These are phyloP conservation scores for Cicer yamashitae DNA, from an alignment of 306 rosid genomes.

Conservation along the genomic window DNA sequence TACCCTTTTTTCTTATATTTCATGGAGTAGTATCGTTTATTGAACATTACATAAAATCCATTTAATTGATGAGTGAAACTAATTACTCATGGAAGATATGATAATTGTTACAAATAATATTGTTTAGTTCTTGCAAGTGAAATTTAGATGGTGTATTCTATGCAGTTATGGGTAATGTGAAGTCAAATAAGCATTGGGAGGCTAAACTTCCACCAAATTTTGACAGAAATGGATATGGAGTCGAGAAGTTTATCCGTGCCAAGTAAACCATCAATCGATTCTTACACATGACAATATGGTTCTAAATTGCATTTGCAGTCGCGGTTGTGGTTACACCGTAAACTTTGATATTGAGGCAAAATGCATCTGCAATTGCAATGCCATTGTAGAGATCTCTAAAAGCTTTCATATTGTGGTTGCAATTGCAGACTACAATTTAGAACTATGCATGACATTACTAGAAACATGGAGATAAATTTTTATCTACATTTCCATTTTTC, in stretches of 20 bases:
- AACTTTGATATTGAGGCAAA: not conserved
- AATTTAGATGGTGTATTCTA: conserved; percentile 34
- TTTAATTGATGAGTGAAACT: conserved; percentile 23
- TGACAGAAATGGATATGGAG: conserved; percentile 56
- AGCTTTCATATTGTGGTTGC: not conserved
- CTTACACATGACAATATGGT: conserved; percentile 32
- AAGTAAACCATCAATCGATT: conserved; percentile 61
- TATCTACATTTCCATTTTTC: conserved; percentile 32
- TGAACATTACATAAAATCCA: not conserved
- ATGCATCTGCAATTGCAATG: not conserved
- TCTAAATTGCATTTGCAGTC: not conserved
- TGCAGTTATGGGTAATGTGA: conserved; percentile 75
- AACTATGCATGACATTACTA: conserved; percentile 35
- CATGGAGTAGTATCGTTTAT: not conserved
- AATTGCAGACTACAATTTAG: not conserved
- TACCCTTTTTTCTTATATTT: too few species aligned
- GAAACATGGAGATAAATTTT: conserved; percentile 33
- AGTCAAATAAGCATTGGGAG: conserved; percentile 81
- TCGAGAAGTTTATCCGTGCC: conserved; percentile 66
- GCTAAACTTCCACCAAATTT: conserved; percentile 64
- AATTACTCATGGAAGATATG: conserved; percentile 31
- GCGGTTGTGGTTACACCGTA: not conserved
- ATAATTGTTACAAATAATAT: not conserved
- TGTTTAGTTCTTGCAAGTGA: conserved; percentile 12
- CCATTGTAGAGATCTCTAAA: not conserved